Evolutionary conservation across 1,139 yeast genomes (phyloP), one percentile per base, ranked within the genome.

Genomic region (Scheffersomyces titani): DNA sequence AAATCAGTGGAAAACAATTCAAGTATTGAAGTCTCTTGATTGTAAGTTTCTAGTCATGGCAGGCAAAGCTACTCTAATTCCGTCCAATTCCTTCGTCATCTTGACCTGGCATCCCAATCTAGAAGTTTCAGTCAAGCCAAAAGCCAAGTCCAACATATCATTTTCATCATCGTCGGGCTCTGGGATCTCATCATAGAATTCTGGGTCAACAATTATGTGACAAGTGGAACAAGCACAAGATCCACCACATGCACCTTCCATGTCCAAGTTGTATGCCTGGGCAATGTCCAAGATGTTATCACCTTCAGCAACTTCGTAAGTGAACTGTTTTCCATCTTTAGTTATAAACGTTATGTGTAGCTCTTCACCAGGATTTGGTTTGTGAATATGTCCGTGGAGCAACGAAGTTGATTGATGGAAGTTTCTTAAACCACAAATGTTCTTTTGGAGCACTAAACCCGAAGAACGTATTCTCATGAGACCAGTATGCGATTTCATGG

Each of bases 201-300:
- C 97, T 0, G 99, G 99, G 70, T 94, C 99, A 47, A 94, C 92
- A 54, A 94, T 94, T 57, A 94, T 88, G 75, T 94, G 99, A 71
- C 99, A 94, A 0, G 99, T 94, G 3, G 98, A 92, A 70, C 99
- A 94, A 1, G 99, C 99, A 78, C 99, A 94, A 1, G 98, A 92
- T 2, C 99, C 99, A 46, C 99, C 99, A 75, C 99, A 94, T 0
- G 99, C 99, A 51, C 99, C 97, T 71, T 94, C 99, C 93, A 94
- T 92, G 65, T 94, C 99, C 59, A 94, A 75, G 65, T 92, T 89
- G 69, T 93, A 77, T 3, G 96, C 97, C 75, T 94, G 99, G 6
- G 98, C 99, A 57, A 94, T 92, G 71, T 94, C 99, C 70, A 94
- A 77, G 51, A 94, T 69, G 52, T 93, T 88, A 69, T 94, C 99